Base-by-base conservation (phyloP, 768 basidiomycete species). In the Russula dissimulans region DNA sequence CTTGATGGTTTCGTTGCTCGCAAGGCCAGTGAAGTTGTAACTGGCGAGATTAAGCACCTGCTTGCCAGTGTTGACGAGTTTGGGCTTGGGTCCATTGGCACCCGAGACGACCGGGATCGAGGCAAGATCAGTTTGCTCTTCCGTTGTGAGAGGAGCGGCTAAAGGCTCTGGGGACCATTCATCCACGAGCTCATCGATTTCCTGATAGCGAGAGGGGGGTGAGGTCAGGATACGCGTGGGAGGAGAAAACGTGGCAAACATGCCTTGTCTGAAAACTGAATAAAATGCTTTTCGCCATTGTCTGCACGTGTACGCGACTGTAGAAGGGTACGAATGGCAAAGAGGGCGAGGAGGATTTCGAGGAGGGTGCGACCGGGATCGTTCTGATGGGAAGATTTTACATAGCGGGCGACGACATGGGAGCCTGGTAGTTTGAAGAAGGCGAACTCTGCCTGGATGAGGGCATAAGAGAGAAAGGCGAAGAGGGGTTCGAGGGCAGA, bases 101-200 rank as follows among this genome's bases (percentile, higher is more conserved):
- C 95, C 95, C 56, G 82, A 69, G 61, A 97, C 81, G 61, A 94
- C 70, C 11, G 94, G 93, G 0, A 94, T 78, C 1, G 83, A 77
- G 17, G 76, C 78, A n/a, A 95, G 77, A 59, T 92, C 89, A 32
- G 79, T 74, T 54, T 81, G 76, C 62, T 94, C 88, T 44, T 75
- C 73, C 3, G 78, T 71, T 5, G 73, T 76, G 41, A 90, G 75
- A 5, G 88, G 83, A 43, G 78, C 79, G 4, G 79, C 84, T 9
- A 99, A 80, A 8, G 90, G 84, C 62, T 95, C 91, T 0, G 97
- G 97, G 3, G 75, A 76, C 92, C 94, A 99, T 72, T 98, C 97
- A 54, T 91, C 87, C 1, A 99, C 94, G 31, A 98, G 81, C 69
- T 98, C 97, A 69, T 98, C 86, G 45, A 98, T 83, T 85, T 98